phyloP scores from a whole-genome alignment of 129 eudicot species.

The Lonicera japonica region DNA sequence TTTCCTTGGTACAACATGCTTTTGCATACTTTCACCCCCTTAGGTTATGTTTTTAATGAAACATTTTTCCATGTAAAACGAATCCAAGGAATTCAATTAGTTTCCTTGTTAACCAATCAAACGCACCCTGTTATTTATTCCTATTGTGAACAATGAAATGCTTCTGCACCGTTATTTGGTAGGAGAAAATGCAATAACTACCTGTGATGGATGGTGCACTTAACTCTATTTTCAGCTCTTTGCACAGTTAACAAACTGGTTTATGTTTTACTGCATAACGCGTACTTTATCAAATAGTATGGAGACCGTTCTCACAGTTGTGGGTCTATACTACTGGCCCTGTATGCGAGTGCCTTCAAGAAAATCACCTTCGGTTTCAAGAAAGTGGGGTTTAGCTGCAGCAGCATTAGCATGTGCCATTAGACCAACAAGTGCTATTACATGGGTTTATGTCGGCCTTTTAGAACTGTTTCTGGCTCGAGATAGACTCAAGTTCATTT shows the following conservation, averaged over 20 bases:
- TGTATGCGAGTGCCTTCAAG: constrained; percentile 44
- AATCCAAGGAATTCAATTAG: too few species aligned
- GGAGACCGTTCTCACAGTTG: constrained; percentile 76
- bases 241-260: constrained; percentile 87
- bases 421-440: constrained; percentile 87
- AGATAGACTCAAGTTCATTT: constrained; percentile 52
- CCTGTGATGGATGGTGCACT: constrained; percentile 26
- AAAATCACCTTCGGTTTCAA: constrained; percentile 28
- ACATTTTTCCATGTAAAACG: too few species aligned
- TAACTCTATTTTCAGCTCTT: constrained; percentile 63
- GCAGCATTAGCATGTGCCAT: constrained; percentile 91
- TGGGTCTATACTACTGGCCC: constrained; percentile 92
- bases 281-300: constrained; percentile 85
- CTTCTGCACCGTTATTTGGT: neutral
- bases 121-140: neutral
- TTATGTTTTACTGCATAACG: constrained; percentile 81
- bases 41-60: too few species aligned
- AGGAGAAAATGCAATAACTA: neutral
- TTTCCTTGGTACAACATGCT: too few species aligned
- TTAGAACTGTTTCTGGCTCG: constrained; percentile 50
- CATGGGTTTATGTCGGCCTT: constrained; percentile 83
- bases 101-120: too few species aligned
- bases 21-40: too few species aligned
- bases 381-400: constrained; percentile 61
- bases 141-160: neutral